Evolutionary conservation across 2,329 filamentous ascomycete species (phyloP).

Genomic region (Hypoxylon sp.): DNA sequence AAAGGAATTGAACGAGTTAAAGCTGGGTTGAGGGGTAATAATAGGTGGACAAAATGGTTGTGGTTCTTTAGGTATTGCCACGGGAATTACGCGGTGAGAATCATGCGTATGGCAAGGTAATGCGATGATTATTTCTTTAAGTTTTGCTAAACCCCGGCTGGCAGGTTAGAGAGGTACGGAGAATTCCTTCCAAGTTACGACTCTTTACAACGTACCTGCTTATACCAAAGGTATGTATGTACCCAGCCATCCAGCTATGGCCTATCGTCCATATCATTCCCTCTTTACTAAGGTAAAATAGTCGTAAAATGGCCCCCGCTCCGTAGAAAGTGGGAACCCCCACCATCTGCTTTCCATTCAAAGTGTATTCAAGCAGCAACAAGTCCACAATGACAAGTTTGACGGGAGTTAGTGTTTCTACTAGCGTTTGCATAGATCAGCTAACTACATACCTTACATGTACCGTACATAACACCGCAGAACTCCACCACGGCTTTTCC

Average conservation of each 20-base stretch:
- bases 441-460: too few species aligned
- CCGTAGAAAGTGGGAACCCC: slow-evolving; percentile 21
- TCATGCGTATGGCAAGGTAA: slow-evolving; percentile 18
- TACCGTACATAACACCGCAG: neutral
- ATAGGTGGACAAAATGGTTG: slow-evolving; percentile 10
- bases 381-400: slow-evolving; percentile 10
- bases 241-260: slow-evolving; percentile 4
- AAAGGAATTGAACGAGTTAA: slow-evolving; percentile 18
- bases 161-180: slow-evolving; percentile 10
- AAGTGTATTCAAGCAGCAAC: neutral
- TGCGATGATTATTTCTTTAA: slow-evolving; percentile 11
- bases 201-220: slow-evolving; percentile 15
- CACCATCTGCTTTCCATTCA: slow-evolving; percentile 18
- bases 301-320: neutral
- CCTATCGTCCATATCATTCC: slow-evolving; percentile 17
- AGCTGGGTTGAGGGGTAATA: slow-evolving; percentile 30
- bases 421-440: slow-evolving; percentile 12
- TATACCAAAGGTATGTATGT: neutral
- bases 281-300: slow-evolving; percentile 7
- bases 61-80: slow-evolving; percentile 11
- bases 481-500: slow-evolving; percentile 29
- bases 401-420: slow-evolving; percentile 12
- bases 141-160: slow-evolving; percentile 6
- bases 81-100: slow-evolving; percentile 43
- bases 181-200: slow-evolving; percentile 7